phyloP scores from a whole-genome alignment of 139 green algal species.

The Pleodorina starrii region DNA sequence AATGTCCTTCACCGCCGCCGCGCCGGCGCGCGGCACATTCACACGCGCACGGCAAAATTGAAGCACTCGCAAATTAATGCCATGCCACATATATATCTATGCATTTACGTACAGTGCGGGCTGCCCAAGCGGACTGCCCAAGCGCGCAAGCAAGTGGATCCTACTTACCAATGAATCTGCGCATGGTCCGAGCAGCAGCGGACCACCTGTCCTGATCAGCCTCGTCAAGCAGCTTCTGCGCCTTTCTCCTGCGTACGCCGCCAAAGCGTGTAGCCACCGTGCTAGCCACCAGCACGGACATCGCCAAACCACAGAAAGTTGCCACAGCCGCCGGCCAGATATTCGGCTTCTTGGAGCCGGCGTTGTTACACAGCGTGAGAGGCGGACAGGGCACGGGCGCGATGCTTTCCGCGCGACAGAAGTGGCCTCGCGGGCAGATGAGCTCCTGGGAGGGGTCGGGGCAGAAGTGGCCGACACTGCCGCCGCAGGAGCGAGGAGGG shows the following conservation, averaged over 20 bases:
- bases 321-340: conserved; percentile 12
- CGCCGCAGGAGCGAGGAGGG: not conserved
- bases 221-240: not conserved
- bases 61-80: not conserved
- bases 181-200: not conserved
- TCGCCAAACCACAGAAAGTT: not conserved
- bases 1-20: not conserved
- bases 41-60: not conserved
- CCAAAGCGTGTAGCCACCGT: not conserved
- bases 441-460: conserved; percentile 47
- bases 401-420: conserved; percentile 53
- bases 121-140: not conserved
- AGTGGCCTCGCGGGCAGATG: conserved; percentile 50
- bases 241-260: not conserved
- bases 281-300: not conserved
- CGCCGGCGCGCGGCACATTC: not conserved
- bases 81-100: not conserved
- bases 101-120: not conserved
- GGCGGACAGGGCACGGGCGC: conserved; percentile 41
- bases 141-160: not conserved
- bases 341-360: conserved; percentile 35
- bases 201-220: conserved; percentile 16
- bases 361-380: conserved; percentile 52
- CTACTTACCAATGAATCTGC: conserved; percentile 5
- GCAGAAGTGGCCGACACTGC: conserved; percentile 59